Conservation (phyloP, 2,329 filamentous ascomycete species). For the Rhexocercosporidium sp. region DNA sequence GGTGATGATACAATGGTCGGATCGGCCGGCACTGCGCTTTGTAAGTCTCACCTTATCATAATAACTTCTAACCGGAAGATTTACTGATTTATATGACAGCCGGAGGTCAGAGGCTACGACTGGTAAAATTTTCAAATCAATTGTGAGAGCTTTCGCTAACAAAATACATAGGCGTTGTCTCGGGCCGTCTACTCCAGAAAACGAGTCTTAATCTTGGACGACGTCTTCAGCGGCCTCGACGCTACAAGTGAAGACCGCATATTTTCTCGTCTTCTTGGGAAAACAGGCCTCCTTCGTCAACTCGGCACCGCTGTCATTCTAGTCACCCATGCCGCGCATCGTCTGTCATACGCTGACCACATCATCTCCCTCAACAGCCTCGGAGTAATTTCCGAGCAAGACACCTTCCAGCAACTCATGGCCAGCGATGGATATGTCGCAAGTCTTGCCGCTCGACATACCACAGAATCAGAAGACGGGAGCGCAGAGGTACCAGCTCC, state of each 20-base stretch:
- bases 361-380: slow-evolving; percentile 42
- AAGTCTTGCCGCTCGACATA: slow-evolving; percentile 26
- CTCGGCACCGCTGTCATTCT: slow-evolving; percentile 45
- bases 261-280: slow-evolving; percentile 32
- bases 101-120: slow-evolving; percentile 35
- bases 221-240: slow-evolving; percentile 41
- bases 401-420: slow-evolving; percentile 27
- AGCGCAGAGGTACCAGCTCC: slow-evolving; percentile 3
- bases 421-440: slow-evolving; percentile 28
- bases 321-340: slow-evolving; percentile 41
- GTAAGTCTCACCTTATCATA: background rate
- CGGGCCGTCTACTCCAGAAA: slow-evolving; percentile 49
- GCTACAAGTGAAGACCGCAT: slow-evolving; percentile 33
- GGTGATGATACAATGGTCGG: slow-evolving; percentile 39
- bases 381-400: slow-evolving; percentile 42
- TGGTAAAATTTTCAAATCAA: slow-evolving; percentile 47
- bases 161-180: slow-evolving; percentile 55
- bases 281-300: slow-evolving; percentile 27
- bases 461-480: slow-evolving; percentile 14
- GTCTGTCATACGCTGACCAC: slow-evolving; percentile 29
- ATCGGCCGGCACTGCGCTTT: slow-evolving; percentile 40
- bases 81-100: slow-evolving; percentile 9
- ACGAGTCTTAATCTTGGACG: slow-evolving; percentile 37
- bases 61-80: background rate
- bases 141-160: slow-evolving; percentile 14